Evolutionary conservation across 2,329 filamentous ascomycete genomes (phyloP).

Genomic region (Diaporthe nobilis): DNA sequence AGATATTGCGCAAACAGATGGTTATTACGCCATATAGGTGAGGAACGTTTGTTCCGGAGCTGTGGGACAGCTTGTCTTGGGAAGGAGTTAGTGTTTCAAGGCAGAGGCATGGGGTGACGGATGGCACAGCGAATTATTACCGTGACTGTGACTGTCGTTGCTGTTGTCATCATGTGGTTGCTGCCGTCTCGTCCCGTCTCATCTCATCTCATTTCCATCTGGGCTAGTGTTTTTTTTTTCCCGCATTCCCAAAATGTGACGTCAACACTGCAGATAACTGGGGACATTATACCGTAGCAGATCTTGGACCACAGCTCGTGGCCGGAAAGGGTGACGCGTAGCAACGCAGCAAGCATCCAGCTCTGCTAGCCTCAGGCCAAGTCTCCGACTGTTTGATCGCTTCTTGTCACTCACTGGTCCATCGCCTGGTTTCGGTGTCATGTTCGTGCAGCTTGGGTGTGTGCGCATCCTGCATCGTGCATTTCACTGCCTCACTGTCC

Average conservation of each 20-base stretch:
- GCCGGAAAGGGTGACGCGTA: conserved; percentile 17
- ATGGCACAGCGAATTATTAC: neutral
- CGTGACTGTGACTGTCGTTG: neutral
- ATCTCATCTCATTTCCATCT: conserved; percentile 21
- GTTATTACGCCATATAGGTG: no score
- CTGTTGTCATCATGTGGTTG: neutral
- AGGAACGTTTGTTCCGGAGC: conserved; percentile 6
- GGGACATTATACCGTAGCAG: neutral
- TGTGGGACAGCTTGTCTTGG: conserved; percentile 8
- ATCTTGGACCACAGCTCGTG: conserved; percentile 1
- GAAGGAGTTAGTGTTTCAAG: conserved; percentile 5
- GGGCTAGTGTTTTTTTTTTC: neutral
- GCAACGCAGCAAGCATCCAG: neutral
- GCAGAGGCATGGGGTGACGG: neutral
- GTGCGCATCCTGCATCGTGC: neutral
- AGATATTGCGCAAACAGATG: neutral
- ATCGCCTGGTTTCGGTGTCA: conserved; percentile 11
- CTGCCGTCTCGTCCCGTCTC: conserved; percentile 7
- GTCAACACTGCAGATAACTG: conserved; percentile 17
- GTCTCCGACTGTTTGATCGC: neutral
- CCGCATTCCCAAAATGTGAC: conserved; percentile 3
- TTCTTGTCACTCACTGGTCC: neutral
- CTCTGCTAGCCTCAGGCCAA: neutral
- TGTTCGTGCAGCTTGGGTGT: conserved; percentile 21
- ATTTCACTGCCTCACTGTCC: conserved; percentile 17